Conservation (phyloP, 2,329 filamentous ascomycete genomes). For the Colletotrichum coccodes region DNA sequence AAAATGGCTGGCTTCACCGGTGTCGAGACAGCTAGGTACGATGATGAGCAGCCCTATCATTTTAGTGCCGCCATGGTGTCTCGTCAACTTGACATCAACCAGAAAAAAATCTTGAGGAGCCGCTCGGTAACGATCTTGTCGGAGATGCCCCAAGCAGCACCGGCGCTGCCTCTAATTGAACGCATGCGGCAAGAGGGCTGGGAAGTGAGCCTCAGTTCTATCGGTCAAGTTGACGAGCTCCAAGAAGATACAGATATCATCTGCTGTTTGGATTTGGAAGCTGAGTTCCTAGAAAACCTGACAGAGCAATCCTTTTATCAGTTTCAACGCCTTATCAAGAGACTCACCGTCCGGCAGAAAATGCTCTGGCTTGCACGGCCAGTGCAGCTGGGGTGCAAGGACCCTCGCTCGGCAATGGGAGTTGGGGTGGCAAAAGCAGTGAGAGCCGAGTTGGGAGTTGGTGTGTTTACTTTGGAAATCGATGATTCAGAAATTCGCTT, state of each 20-base stretch:
- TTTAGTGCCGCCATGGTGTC: constrained; percentile 2
- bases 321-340: constrained; percentile 29
- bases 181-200: neutral
- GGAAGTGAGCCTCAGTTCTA: neutral
- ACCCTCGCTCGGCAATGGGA: constrained; percentile 35
- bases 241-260: constrained; percentile 36
- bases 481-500: neutral
- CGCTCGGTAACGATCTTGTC: neutral
- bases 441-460: constrained; percentile 32
- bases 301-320: constrained; percentile 15
- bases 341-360: constrained; percentile 1
- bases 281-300: neutral
- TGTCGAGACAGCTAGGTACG: constrained; percentile 18
- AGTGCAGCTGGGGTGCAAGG: constrained; percentile 27
- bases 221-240: neutral
- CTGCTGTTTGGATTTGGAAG: neutral
- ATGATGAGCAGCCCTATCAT: neutral
- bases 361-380: constrained; percentile 7
- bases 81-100: neutral
- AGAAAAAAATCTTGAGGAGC: neutral
- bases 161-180: neutral
- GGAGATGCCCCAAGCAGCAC: neutral
- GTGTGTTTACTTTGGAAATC: constrained; percentile 4
- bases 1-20: constrained; percentile 37
- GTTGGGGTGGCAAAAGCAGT: constrained; percentile 35